Base-by-base conservation (phyloP, 306 rosid genomes). In the Begonia fuchsioides region DNA sequence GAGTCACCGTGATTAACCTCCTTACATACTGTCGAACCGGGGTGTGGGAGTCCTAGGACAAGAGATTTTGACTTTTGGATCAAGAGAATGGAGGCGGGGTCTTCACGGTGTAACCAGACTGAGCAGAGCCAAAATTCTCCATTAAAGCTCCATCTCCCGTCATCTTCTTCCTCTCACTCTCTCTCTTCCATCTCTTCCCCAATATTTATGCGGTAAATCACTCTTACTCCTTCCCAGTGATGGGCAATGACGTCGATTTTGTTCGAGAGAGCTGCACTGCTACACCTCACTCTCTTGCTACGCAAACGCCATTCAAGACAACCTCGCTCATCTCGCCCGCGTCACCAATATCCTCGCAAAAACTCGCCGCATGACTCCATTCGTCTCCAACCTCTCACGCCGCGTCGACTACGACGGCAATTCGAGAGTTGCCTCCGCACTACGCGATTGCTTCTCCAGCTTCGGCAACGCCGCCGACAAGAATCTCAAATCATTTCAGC, bases 221-320 rank as follows among this genome's bases (percentile, higher is more conserved):
- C 26, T 19, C 26, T 2, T 19, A 2, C 26, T 19, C 14, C 9
- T 20, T 32, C 3, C 11, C 50, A 18, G 12, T 18, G 10, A 14
- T 14, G 0, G 8, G 6, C 5, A 13, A 41, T 51, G 32, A 50
- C 58, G 1, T 69, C 6, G 85, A 77, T 7, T 92, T 75, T 75
- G 86, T 92, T 81, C 96, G 96, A n/a, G 44, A 64, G 0, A 82
- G 81, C 59, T 92, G 98, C 76, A 61, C 55, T 92, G 98, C 86
- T 92, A 55, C 87, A n/a, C 53, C 55, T 75, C 96, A n/a, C n/a
- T n/a, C n/a, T n/a, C n/a, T n/a, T n/a, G n/a, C n/a, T n/a, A n/a
- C n/a, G n/a, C n/a, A n/a, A 11, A 94, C 61, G 82, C 87, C 16
- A 66, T 92, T 14, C 83, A 74, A 39, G 78, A 71, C 10, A 65